Evolutionary conservation across 1,139 yeast genomes (phyloP).

Genomic region (Diutina pseudorugosa): DNA sequence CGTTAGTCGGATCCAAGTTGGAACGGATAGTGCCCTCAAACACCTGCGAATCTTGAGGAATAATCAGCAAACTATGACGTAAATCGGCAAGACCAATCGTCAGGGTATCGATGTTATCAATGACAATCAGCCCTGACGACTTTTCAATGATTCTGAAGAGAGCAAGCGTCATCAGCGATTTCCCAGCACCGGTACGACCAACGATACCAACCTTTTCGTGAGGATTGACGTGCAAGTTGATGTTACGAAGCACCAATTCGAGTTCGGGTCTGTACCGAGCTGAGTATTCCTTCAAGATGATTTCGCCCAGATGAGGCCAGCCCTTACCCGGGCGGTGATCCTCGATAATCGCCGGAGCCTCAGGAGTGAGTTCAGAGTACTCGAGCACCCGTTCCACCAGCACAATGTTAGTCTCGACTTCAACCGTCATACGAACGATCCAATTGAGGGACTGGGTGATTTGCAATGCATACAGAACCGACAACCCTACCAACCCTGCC

Average conservation of each 20-base stretch:
- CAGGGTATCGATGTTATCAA: slow-evolving; percentile 62
- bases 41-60: slow-evolving; percentile 96
- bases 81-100: slow-evolving; percentile 71
- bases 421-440: slow-evolving; percentile 98
- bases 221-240: slow-evolving; percentile 56
- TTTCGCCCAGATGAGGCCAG: slow-evolving; percentile 77
- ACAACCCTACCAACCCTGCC: slow-evolving; percentile 88
- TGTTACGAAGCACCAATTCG: slow-evolving; percentile 66
- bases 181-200: slow-evolving; percentile 96
- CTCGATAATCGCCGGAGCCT: slow-evolving; percentile 71
- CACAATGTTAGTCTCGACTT: slow-evolving; percentile 92
- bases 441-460: slow-evolving; percentile 89
- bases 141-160: slow-evolving; percentile 86
- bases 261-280: slow-evolving; percentile 79
- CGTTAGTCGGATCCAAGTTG: slow-evolving; percentile 76
- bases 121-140: slow-evolving; percentile 52
- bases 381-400: slow-evolving; percentile 92
- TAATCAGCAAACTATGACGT: slow-evolving; percentile 76
- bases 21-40: slow-evolving; percentile 85
- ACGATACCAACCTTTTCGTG: slow-evolving; percentile 90
- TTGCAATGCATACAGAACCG: slow-evolving; percentile 86
- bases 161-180: slow-evolving; percentile 82
- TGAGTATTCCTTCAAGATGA: slow-evolving; percentile 63
- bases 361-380: slow-evolving; percentile 61
- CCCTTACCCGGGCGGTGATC: slow-evolving; percentile 47